Conservation (phyloP, 2,329 filamentous ascomycete genomes). For the Polychaeton citri region DNA sequence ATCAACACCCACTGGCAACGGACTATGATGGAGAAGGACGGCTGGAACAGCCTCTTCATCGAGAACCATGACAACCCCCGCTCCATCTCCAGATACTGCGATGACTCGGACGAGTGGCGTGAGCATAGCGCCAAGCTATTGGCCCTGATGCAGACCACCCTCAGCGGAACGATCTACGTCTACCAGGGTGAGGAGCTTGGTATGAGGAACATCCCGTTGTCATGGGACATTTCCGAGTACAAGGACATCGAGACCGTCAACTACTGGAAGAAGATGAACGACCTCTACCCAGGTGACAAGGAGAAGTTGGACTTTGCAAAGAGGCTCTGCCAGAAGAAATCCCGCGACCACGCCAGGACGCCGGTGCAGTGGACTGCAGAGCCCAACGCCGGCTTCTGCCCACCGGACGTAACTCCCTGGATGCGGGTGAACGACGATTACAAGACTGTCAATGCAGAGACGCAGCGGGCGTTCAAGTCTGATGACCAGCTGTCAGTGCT, state of each 20-base stretch:
- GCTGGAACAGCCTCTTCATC: conserved; percentile 39
- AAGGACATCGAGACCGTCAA: conserved; percentile 43
- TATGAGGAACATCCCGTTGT: conserved; percentile 34
- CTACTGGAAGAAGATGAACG: conserved; percentile 38
- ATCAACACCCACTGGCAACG: conserved; percentile 34
- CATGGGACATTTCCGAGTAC: conserved; percentile 32
- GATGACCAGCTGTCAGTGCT: conserved; percentile 34
- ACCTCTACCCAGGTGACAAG: conserved; percentile 22
- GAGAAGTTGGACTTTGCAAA: conserved; percentile 33
- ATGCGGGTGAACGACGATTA: conserved; percentile 47
- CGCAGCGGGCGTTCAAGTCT: conserved; percentile 28
- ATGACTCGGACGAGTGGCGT: conserved; percentile 32
- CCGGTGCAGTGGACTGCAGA: conserved; percentile 54
- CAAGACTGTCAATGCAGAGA: conserved; percentile 41
- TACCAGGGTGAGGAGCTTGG: conserved; percentile 40
- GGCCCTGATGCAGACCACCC: conserved; percentile 33
- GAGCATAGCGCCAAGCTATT: conserved; percentile 35
- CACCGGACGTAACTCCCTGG: conserved; percentile 39
- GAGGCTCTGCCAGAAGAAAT: conserved; percentile 44
- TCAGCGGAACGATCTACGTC: conserved; percentile 37
- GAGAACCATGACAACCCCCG: conserved; percentile 36
- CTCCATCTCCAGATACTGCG: conserved; percentile 30
- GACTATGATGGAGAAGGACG: conserved; percentile 34
- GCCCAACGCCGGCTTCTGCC: conserved; percentile 49
- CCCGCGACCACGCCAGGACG: conserved; percentile 52